phyloP scores from a whole-genome alignment of 495 filamentous ascomycete species.

The Podospora appendiculata region DNA sequence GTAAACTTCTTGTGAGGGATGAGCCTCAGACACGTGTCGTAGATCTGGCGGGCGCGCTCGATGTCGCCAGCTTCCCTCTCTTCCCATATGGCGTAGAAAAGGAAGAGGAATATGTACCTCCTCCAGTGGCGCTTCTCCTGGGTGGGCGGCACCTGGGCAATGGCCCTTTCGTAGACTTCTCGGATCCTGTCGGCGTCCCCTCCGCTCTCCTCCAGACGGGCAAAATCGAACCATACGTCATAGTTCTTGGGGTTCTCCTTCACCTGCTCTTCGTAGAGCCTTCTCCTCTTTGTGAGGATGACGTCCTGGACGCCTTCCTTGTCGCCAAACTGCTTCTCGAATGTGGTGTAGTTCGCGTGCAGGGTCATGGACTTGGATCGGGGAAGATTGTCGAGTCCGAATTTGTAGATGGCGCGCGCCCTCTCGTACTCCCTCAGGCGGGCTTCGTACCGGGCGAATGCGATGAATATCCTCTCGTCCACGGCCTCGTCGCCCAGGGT shows the following conservation, averaged over 20 bases:
- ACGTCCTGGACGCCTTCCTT: slow-evolving; percentile 92
- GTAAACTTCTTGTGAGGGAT: slow-evolving; percentile 97
- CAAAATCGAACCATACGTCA: slow-evolving; percentile 95
- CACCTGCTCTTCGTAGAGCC: slow-evolving; percentile 90
- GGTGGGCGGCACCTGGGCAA: slow-evolving; percentile 90
- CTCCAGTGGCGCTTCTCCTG: slow-evolving; percentile 98
- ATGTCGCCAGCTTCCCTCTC: slow-evolving; percentile 76
- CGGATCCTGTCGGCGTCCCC: slow-evolving; percentile 75
- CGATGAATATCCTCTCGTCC: slow-evolving; percentile 90
- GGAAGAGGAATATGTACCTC: slow-evolving; percentile 94
- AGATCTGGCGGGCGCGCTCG: slow-evolving; percentile 80
- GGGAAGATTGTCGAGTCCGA: slow-evolving; percentile 84
- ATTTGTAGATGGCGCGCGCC: slow-evolving; percentile 94
- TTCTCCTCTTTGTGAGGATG: slow-evolving; percentile 82
- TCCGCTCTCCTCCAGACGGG: slow-evolving; percentile 76
- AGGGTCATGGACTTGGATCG: slow-evolving; percentile 76
- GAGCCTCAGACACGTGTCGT: slow-evolving; percentile 76
- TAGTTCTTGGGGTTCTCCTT: slow-evolving; percentile 92
- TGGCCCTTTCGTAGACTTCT: slow-evolving; percentile 91
- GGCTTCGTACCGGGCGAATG: slow-evolving; percentile 86
- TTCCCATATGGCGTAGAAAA: slow-evolving; percentile 95
- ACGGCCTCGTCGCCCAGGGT: slow-evolving; percentile 91
- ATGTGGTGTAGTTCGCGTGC: slow-evolving; percentile 90
- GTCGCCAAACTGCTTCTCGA: slow-evolving; percentile 97
- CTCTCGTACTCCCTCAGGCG: slow-evolving; percentile 94